Conservation (phyloP, 164 flowering plant species). For the Magnolia sinica region DNA sequence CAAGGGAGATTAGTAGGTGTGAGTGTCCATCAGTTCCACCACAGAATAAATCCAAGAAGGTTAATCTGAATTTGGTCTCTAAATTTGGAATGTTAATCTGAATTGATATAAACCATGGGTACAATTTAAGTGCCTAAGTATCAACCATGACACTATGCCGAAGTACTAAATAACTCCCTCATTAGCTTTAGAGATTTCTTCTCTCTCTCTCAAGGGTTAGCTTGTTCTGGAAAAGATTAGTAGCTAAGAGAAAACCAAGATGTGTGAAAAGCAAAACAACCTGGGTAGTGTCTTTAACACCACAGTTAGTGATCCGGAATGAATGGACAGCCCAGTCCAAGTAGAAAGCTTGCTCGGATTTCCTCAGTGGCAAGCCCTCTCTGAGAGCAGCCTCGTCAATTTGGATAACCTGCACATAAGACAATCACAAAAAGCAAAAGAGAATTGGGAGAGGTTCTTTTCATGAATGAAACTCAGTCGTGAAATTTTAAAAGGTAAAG, state of each 20-base stretch:
- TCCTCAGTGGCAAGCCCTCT: conserved; percentile 11
- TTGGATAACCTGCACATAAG: conserved; percentile 35
- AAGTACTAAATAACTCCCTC: too few relatives aligned
- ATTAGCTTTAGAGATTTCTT: too few relatives aligned
- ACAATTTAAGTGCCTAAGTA: too few relatives aligned
- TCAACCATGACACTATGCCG: too few relatives aligned
- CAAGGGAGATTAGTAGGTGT: not conserved
- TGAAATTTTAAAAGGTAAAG: too few relatives aligned
- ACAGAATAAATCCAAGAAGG: too few relatives aligned
- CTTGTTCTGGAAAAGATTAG: not conserved
- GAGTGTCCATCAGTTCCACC: too few relatives aligned
- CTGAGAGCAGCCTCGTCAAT: conserved; percentile 57
- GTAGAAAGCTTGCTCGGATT: conserved; percentile 13
- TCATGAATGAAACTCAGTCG: not conserved
- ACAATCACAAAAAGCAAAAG: not conserved
- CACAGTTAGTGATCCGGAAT: conserved; percentile 16
- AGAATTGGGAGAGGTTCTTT: not conserved
- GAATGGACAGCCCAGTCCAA: conserved; percentile 20
- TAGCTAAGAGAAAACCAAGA: not conserved
- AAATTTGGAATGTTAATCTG: too few relatives aligned
- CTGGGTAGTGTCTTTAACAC: conserved; percentile 17
- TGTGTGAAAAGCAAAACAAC: not conserved
- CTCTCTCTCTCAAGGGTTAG: not conserved
- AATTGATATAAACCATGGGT: too few relatives aligned
- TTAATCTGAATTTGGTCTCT: too few relatives aligned